phyloP scores from a whole-genome alignment of 495 filamentous ascomycete species.

The Neurospora africana region DNA sequence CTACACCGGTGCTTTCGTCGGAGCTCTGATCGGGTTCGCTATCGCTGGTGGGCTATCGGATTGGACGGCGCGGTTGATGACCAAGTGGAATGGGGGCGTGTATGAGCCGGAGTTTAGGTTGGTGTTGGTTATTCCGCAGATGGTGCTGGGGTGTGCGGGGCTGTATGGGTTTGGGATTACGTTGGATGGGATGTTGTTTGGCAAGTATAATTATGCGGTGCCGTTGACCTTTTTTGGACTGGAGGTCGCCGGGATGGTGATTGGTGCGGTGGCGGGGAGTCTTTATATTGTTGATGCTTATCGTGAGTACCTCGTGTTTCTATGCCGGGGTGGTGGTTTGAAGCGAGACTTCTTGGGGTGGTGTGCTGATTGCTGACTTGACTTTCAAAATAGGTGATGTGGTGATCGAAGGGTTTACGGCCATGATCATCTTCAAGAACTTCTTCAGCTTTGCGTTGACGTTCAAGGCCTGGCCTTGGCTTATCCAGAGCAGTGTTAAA shows the following conservation, averaged over 20 bases:
- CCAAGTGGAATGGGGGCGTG: slow-evolving; percentile 61
- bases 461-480: slow-evolving; percentile 72
- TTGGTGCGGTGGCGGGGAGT: slow-evolving; percentile 74
- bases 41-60: slow-evolving; percentile 67
- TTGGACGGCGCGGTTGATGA: slow-evolving; percentile 58
- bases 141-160: slow-evolving; percentile 67
- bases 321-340: too few species aligned
- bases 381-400: slow-evolving; percentile 50
- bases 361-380: not conserved
- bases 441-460: slow-evolving; percentile 83
- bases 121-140: slow-evolving; percentile 67
- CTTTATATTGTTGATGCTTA: slow-evolving; percentile 95
- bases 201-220: slow-evolving; percentile 55
- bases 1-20: slow-evolving; percentile 79
- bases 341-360: too few species aligned
- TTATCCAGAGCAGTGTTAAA: slow-evolving; percentile 46
- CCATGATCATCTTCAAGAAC: slow-evolving; percentile 83
- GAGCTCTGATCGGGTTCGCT: slow-evolving; percentile 66
- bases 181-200: slow-evolving; percentile 35
- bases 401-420: slow-evolving; percentile 83
- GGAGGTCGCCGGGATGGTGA: slow-evolving; percentile 77
- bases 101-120: slow-evolving; percentile 92
- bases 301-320: slow-evolving; percentile 41
- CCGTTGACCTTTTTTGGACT: slow-evolving; percentile 71
- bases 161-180: slow-evolving; percentile 78